A percentile compares a stretch with the other conserved stretches of the same genome.
These are phyloP conservation scores for Coelastrella sp. DNA, from an alignment of 139 green algal species.

Conservation along the genomic window DNA sequence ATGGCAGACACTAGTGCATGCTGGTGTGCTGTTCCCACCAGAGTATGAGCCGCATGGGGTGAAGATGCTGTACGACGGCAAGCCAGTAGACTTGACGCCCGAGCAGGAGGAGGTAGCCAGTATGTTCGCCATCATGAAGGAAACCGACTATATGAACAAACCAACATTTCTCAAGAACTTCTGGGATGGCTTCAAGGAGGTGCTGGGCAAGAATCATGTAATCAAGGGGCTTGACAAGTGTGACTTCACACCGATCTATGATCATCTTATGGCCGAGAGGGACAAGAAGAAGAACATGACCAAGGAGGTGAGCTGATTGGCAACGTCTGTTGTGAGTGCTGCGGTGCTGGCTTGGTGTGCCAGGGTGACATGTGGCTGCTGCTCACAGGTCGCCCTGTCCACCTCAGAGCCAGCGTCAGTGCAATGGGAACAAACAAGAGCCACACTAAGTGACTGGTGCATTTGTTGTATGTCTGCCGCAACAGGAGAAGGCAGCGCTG, in stretches of 20 bases:
- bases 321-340: neutral
- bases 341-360: neutral
- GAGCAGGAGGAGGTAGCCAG: slow-evolving; percentile 93
- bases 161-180: slow-evolving; percentile 94
- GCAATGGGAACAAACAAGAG: neutral
- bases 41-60: slow-evolving; percentile 94
- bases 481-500: slow-evolving; percentile 89
- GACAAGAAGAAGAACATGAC: slow-evolving; percentile 93
- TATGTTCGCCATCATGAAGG: slow-evolving; percentile 97
- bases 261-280: slow-evolving; percentile 86
- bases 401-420: neutral
- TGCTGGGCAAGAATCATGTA: slow-evolving; percentile 86
- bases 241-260: slow-evolving; percentile 97
- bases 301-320: slow-evolving; percentile 83
- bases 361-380: neutral
- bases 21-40: slow-evolving; percentile 97
- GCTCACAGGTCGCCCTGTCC: neutral
- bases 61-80: slow-evolving; percentile 95
- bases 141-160: slow-evolving; percentile 98
- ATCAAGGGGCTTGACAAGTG: slow-evolving; percentile 93
- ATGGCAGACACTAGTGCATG: slow-evolving; percentile 92
- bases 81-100: slow-evolving; percentile 90
- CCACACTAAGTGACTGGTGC: neutral
- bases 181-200: slow-evolving; percentile 93
- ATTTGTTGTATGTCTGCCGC: neutral